phyloP scores from a whole-genome alignment of 2,329 filamentous ascomycete genomes.

The Thyridium curvatum region DNA sequence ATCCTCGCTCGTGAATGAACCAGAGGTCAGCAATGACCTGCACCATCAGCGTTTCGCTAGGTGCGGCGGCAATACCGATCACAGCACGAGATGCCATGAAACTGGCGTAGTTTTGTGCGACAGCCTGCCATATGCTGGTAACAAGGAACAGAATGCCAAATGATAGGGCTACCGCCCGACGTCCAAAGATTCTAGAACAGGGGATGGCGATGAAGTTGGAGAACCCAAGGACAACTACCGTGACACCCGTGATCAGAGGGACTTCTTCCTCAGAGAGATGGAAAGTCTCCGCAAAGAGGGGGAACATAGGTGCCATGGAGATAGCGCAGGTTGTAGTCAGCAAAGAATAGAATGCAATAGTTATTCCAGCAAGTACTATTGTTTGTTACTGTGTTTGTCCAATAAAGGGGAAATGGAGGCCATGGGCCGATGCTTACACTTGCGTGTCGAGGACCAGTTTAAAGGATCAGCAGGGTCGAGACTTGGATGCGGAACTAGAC shows the following conservation, averaged over 20 bases:
- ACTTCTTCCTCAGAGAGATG: too few relatives aligned
- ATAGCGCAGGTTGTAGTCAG: too few relatives aligned
- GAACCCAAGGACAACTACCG: constrained; percentile 39
- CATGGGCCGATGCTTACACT: too few relatives aligned
- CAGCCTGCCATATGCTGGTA: constrained; percentile 45
- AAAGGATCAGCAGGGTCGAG: too few relatives aligned
- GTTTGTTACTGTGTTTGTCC: too few relatives aligned
- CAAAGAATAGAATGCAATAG: too few relatives aligned
- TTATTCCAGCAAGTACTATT: too few relatives aligned
- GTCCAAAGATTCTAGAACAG: constrained; percentile 37
- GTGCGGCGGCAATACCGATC: constrained; percentile 57
- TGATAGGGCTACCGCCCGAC: constrained; percentile 39
- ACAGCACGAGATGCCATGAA: constrained; percentile 60
- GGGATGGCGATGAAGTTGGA: constrained; percentile 50
- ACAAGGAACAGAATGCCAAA: constrained; percentile 34
- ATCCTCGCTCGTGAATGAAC: constrained; percentile 57
- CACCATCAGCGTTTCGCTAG: constrained; percentile 56
- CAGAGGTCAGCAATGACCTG: constrained; percentile 59
- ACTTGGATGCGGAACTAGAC: too few relatives aligned
- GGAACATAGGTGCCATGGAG: too few relatives aligned
- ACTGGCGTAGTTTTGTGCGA: constrained; percentile 48
- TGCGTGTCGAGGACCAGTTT: too few relatives aligned
- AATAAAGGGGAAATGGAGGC: too few relatives aligned
- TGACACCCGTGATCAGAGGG: constrained; percentile 30
- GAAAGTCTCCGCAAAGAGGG: too few relatives aligned